Evolutionary conservation across 148 eudicot species (phyloP).

Genomic region (Rhododendron ferrugineum): DNA sequence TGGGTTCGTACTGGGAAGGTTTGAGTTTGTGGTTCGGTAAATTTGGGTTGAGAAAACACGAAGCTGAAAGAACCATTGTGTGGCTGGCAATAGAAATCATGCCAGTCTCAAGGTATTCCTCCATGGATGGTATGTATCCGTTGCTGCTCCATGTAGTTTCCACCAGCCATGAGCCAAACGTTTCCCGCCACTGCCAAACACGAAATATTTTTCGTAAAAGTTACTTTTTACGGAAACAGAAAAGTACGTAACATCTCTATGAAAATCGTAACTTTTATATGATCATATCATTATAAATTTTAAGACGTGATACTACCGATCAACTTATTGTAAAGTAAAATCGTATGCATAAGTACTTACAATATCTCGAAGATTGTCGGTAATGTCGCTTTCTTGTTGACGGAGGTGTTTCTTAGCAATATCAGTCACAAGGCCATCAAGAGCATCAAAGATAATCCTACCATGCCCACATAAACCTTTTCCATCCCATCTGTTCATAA

Average conservation of each 20-base stretch:
- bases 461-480: conserved; percentile 26
- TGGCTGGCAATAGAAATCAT: conserved; percentile 33
- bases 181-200: conserved; percentile 34
- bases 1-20: conserved; percentile 13
- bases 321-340: neutral
- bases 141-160: conserved; percentile 41
- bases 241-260: too few species aligned
- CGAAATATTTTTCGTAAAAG: neutral
- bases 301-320: too few species aligned
- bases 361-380: conserved; percentile 14
- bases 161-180: conserved; percentile 33
- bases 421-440: conserved; percentile 31
- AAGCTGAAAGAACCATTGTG: conserved; percentile 22
- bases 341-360: conserved; percentile 15
- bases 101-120: conserved; percentile 30
- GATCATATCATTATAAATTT: neutral
- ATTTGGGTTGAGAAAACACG: conserved; percentile 14
- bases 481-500: conserved; percentile 32
- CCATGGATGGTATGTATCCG: conserved; percentile 29
- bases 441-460: conserved; percentile 33
- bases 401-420: conserved; percentile 10
- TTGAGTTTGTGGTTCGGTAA: conserved; percentile 10
- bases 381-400: conserved; percentile 20
- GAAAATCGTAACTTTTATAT: neutral
- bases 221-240: too few species aligned